These are phyloP conservation scores for Phytophthora sansomeana DNA, from an alignment of 352 stramenopile genomes.

Conservation along the genomic window DNA sequence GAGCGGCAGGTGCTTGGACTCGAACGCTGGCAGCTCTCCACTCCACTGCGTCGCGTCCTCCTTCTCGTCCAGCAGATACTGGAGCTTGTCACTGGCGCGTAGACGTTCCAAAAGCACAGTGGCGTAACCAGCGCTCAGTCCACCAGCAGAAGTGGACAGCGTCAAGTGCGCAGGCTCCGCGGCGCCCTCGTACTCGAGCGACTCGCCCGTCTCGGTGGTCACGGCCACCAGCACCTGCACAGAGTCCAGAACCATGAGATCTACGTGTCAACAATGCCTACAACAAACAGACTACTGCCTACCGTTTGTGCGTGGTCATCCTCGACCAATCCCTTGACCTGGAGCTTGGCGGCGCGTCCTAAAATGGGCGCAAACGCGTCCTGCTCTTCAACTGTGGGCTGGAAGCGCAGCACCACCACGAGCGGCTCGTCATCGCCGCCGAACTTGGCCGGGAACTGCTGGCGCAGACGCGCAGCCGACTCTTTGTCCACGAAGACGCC, in stretches of 20 bases:
- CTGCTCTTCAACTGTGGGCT: constrained; percentile 74
- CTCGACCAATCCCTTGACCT: constrained; percentile 70
- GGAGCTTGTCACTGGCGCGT: constrained; percentile 65
- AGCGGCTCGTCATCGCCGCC: constrained; percentile 47
- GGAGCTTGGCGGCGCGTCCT: constrained; percentile 60
- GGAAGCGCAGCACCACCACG: constrained; percentile 83
- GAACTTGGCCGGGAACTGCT: constrained; percentile 71
- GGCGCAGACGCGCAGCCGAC: constrained; percentile 52
- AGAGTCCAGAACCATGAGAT: background rate
- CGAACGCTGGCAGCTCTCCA: constrained; percentile 73
- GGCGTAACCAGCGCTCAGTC: constrained; percentile 61
- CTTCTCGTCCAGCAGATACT: constrained; percentile 54
- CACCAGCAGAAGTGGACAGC: constrained; percentile 58
- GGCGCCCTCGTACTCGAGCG: constrained; percentile 57
- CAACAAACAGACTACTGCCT: background rate
- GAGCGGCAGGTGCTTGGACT: constrained; percentile 75
- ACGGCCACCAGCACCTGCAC: constrained; percentile 66
- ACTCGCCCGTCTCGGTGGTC: constrained; percentile 70
- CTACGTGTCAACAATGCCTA: background rate
- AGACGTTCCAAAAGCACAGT: constrained; percentile 84
- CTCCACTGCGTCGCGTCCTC: constrained; percentile 47
- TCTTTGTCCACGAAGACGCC: constrained; percentile 79
- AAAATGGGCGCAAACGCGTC: constrained; percentile 79
- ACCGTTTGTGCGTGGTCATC: constrained; percentile 75
- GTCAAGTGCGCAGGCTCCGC: constrained; percentile 64